phyloP scores from a whole-genome alignment of 2,329 filamentous ascomycete species.

The Xylariales sp. region DNA sequence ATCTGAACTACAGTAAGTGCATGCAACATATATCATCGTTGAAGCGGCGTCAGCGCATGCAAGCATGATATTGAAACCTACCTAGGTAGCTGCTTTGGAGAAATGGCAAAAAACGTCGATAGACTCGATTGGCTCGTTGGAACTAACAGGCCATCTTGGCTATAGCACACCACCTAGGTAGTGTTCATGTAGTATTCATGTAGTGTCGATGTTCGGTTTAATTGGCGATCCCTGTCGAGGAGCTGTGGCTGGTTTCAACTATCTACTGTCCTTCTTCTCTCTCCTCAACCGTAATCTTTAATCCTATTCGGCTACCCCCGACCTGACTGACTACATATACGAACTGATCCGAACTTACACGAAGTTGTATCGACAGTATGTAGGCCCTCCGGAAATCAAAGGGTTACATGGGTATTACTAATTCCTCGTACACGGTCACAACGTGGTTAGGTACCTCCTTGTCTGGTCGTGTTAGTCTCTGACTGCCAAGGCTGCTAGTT shows the following conservation, averaged over 20 bases:
- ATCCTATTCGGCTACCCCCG: background rate
- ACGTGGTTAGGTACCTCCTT: too few species aligned
- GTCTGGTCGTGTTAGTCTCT: background rate
- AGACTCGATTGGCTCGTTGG: too few species aligned
- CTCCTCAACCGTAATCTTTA: constrained; percentile 14
- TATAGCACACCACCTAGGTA: too few species aligned
- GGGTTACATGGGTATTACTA: too few species aligned
- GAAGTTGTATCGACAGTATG: background rate
- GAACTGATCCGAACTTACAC: background rate
- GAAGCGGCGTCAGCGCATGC: too few species aligned
- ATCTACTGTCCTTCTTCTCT: constrained; percentile 6
- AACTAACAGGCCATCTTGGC: background rate
- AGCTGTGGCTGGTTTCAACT: constrained; percentile 27
- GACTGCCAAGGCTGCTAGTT: constrained; percentile 20
- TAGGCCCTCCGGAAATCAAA: background rate
- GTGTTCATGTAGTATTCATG: too few species aligned
- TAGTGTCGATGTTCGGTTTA: constrained; percentile 5
- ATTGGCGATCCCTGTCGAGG: constrained; percentile 11
- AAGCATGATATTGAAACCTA: too few species aligned
- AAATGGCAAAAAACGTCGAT: too few species aligned
- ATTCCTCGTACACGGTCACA: too few species aligned
- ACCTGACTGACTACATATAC: too few species aligned
- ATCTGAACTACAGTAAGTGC: too few species aligned
- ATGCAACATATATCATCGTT: too few species aligned
- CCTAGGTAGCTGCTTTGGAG: background rate